Evolutionary conservation across 108 stramenopile species (phyloP).

Genomic region (Aurantiochytrium sp.): DNA sequence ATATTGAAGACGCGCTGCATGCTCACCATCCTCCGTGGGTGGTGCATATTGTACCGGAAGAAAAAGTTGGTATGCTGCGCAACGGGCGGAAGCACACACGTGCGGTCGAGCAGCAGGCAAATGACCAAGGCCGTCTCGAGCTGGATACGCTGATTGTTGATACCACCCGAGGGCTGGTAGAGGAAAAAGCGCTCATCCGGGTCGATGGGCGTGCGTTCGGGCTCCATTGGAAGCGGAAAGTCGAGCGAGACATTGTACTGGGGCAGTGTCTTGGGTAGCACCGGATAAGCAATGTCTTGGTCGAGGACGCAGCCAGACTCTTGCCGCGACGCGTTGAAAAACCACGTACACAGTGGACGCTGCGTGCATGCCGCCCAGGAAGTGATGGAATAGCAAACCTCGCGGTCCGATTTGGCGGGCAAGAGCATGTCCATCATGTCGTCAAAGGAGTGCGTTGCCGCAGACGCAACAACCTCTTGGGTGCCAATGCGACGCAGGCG

Average conservation of each 20-base stretch:
- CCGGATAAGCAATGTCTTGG: neutral
- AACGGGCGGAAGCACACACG: neutral
- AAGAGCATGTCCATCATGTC: neutral
- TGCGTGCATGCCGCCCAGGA: neutral
- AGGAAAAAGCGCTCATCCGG: neutral
- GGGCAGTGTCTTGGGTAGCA: neutral
- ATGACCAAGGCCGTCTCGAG: neutral
- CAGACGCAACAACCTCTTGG: neutral
- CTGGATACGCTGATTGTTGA: conserved; percentile 10
- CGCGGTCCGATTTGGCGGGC: neutral
- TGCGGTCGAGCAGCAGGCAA: neutral
- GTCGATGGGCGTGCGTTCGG: too few species aligned
- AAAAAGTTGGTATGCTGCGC: conserved; percentile 4
- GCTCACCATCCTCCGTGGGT: neutral
- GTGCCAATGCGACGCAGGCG: neutral
- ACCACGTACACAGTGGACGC: neutral
- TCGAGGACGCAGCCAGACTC: neutral
- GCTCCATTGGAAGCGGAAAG: neutral
- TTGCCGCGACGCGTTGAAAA: neutral
- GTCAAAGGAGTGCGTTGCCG: neutral
- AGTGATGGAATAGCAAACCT: neutral
- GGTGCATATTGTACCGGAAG: conserved; percentile 5
- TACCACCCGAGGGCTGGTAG: neutral
- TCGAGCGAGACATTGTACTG: neutral
- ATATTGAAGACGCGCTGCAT: conserved; percentile 9